Evolutionary conservation across 192 early-diverging fungal genomes (phyloP), one percentile per base, ranked within the genome.

Genomic region (Podila epigama): DNA sequence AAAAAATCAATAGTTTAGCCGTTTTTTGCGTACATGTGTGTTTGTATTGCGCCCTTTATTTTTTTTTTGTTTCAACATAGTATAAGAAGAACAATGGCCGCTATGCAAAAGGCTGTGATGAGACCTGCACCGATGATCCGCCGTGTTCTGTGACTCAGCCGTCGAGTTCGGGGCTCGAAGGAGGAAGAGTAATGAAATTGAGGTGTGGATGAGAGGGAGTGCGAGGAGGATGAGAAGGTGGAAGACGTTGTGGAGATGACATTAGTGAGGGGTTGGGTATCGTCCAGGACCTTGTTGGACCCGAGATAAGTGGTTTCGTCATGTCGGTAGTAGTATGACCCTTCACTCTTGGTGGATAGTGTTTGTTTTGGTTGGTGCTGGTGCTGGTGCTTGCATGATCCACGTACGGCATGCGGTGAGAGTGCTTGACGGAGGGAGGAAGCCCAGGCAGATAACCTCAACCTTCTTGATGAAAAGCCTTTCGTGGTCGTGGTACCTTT

Each of bases 81-180:
- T 31, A 75, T 48, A 15, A 75, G 70, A 34, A 75, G 55, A 13
- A 75, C 63, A 27, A 75, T 50, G 53, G 70, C 70, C 27, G 64
- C 51, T 33, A 75, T 75, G 57, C 70, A 75, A 66, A 75, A 75
- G 22, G 64, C 20, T 5, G 61, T 61, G 33, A 75, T 75, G 29
- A 75, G 39, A 9, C 70, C 70, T 1, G 70, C 65, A 2, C 70
- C 70, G 33, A 75, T 56, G 20, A 61, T 75, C 42, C 52, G 50
- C 20, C 41, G 51, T 31, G 51, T 57, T 41, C 41, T 51, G 27
- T 55, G 40, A 8, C 52, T 61, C 22, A 75, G 10, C 3, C 55
- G n/a, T 16, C 58, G 52, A 18, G 55, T 39, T 25, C 60, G 54
- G 13, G 68, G 68, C 53, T 70, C 29, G 25, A 31, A 32, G 0